A percentile compares a stretch with the other conserved stretches of the same genome.
These are phyloP conservation scores for Lathyrus tuberosus DNA, from an alignment of 306 rosid species.

Conservation along the genomic window DNA sequence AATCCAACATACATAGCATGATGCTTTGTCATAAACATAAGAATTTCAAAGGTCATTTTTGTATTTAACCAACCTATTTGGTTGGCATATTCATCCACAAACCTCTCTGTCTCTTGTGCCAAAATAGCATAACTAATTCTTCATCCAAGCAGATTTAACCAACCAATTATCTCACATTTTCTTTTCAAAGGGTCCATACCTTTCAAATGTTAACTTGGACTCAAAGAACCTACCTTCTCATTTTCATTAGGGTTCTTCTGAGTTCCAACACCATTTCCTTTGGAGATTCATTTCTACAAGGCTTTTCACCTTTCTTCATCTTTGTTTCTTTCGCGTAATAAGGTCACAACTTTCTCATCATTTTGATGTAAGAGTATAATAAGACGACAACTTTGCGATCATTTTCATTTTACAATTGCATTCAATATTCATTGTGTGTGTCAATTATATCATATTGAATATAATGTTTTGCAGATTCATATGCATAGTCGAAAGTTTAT, in stretches of 20 bases:
- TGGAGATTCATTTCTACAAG: slow-evolving; percentile 24
- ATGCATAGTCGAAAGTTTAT: not conserved
- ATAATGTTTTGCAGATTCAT: slow-evolving; percentile 8
- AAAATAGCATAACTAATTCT: slow-evolving; percentile 49
- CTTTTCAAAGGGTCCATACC: slow-evolving; percentile 13
- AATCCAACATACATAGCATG: not conserved
- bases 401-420: not conserved
- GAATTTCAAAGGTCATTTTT: slow-evolving; percentile 22
- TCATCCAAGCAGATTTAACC: slow-evolving; percentile 35
- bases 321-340: slow-evolving; percentile 36
- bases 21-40: not conserved
- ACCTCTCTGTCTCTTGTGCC: slow-evolving; percentile 38
- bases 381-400: not conserved
- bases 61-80: slow-evolving; percentile 27
- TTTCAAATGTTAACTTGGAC: slow-evolving; percentile 38
- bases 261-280: slow-evolving; percentile 40
- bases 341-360: not conserved
- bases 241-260: slow-evolving; percentile 44
- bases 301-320: slow-evolving; percentile 30
- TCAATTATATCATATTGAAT: slow-evolving; percentile 5
- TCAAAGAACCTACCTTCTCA: slow-evolving; percentile 41
- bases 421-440: slow-evolving; percentile 9
- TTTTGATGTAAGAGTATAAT: slow-evolving; percentile 3
- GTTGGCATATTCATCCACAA: slow-evolving; percentile 40
- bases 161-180: slow-evolving; percentile 42